Evolutionary conservation across 164 flowering plant species (phyloP), one percentile per base, ranked within the genome.

Genomic region (Euptelea pleiosperma): DNA sequence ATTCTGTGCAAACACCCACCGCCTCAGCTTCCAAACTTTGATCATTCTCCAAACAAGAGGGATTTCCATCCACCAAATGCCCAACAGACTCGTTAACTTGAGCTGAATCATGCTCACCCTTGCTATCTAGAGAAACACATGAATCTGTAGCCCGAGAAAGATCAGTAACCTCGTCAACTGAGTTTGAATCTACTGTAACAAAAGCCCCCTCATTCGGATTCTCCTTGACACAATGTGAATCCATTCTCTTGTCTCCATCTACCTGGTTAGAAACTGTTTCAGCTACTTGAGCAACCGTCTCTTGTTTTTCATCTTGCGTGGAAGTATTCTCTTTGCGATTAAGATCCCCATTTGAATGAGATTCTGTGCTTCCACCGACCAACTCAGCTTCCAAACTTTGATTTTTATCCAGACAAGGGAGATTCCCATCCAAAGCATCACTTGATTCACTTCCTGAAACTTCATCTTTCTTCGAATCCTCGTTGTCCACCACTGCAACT

Each of bases 351-450:
- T 28, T 39, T n/a, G 35, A 11, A 16, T 22, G 22, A 41, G 57
- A 61, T 18, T 31, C 57, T 12, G 11, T n/a, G 4, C 10, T 14
- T 22, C 8, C 29, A 9, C 49, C n/a, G n/a, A n/a, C n/a, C n/a
- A n/a, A n/a, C n/a, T n/a, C n/a, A n/a, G n/a, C n/a, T 24, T 22
- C 4, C 19, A 21, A 28, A 9, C 36, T 31, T 34, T 24, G 58
- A 44, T 43, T 31, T 34, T 52, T n/a, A 3, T 31, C 65, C 22
- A 8, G 4, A 42, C 31, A 61, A 61, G 57, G 21, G 5, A 21
- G 24, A 19, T 31, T 21, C 21, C 4, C 57, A 22, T 25, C 58
- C 10, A 30, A 51, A 40, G 15, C n/a, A 30, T 41, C 37, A 5
- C 15, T 34, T 34, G 6, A 6, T 34, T 34, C 37, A 34, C 12